Evolutionary conservation across 176 grass and related monocot genomes (phyloP), one percentile per base, ranked within the genome.

Genomic region (Paspalum notatum): DNA sequence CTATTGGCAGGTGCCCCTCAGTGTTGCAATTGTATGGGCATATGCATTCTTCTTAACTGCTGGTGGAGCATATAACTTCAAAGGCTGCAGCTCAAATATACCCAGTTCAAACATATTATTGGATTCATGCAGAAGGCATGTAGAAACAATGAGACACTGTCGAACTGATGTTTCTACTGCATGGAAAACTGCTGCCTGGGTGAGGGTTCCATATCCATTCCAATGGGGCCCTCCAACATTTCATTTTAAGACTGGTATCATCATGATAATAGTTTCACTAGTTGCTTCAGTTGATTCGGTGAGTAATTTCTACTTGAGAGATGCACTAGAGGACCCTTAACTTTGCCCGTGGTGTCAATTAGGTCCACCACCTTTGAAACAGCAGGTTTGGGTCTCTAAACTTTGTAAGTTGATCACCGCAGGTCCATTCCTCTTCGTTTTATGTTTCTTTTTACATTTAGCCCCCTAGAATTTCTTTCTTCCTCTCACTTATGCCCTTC

Each of bases 91-190:
- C 75, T 86, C 90, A 84, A 93, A 86, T 85, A 57, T 99, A 87
- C 96, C 96, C 62, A 95, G 82, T 89, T 99, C 96, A 11, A 99
- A 99, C 81, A 93, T 99, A 87, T 88, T 99, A 86, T 77, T 89
- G 81, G 96, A 95, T 76, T 79, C 86, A 26, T 99, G 96, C 84
- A 94, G 85, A 86, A 95, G 76, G 85, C 93, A 77, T 85, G 77
- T 79, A 70, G 89, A 84, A 78, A 95, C 74, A 10, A 99, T 99
- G 96, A 91, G 64, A 50, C 84, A 84, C 11, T 99, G 96, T 47
- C 88, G 92, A 71, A 99, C 96, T 84, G 96, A 99, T 89, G 90
- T 87, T 80, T 99, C 96, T 86, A 91, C 83, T 93, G 96, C 96
- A 42, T 99, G 92, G 96, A 90, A 63, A 68, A 91, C 90, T 80